Base-by-base conservation (phyloP, 768 basidiomycete genomes). In the Candolleomyces aberdarensis region DNA sequence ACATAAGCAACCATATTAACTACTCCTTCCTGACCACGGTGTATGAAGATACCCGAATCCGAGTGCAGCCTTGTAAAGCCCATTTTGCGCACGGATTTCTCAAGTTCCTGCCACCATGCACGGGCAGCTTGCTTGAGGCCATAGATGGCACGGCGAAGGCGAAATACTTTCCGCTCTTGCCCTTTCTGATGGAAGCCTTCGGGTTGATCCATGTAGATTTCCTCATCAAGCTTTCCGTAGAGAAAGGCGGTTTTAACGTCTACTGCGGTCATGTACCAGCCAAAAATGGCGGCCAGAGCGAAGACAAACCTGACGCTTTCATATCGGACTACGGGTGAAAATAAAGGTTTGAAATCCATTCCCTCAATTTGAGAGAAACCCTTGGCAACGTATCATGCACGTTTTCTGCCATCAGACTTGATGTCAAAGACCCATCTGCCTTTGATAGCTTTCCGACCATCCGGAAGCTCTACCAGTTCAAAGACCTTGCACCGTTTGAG, bases 191-290 rank as follows among this genome's bases (percentile, higher is more conserved):
- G 40, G 47, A 72, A 78, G 0, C 74, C 71, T 3, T 67, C 63
- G 0, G 78, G 78, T 64, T 79, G 76, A 5, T 49, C 2, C 74
- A 81, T 78, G 43, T 74, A 80, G 2, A 81, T 77, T 14, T 67
- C 64, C 31, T 79, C 70, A 0, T 69, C 58, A 0, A 76, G 44
- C 51, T 61, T 22, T 0, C 72, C 69, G 62, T 76, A 67, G 26
- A 77, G 62, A 62, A 73, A 77, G 8, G 76, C 70, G 36, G 64
- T 67, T 59, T 71, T 77, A n/a, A 83, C 72, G 63, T 85, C 78
- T 9, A 82, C 66, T 52, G 67, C 72, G n/a, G 77, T 64, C 5
- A 83, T 48, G 6, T 80, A 67, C 61, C 75, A 75, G 31, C 72
- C 62, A 10, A 73, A 13, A 13, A 60, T 26, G 11, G 59, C 52